Base-by-base conservation (phyloP, 2,329 filamentous ascomycete genomes). In the Scedosporium aurantiacum region DNA sequence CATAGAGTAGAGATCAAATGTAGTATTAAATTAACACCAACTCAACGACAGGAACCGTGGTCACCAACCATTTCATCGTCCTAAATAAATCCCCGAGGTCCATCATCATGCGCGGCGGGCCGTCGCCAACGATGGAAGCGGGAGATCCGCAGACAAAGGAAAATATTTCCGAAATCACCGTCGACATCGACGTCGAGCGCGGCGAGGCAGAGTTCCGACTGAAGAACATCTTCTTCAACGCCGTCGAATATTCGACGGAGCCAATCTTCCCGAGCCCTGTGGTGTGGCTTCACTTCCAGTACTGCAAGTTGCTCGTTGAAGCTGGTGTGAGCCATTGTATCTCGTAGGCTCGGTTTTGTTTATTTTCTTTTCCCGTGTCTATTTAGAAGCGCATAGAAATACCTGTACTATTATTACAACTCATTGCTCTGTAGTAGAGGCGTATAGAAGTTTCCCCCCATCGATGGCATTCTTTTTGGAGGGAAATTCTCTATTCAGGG, bases 21-120 rank as follows among this genome's bases (percentile, higher is more conserved):
- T 12, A 12, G 21, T 5, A 18, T 27, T 54, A 23, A 14, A 23
- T 14, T 27, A 54, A 23, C 50, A 21, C 25, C 7, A 23, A 8
- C 16, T 27, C 1, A 8, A 7, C 4, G 3, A 0, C 4, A 65
- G 64, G 64, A 16, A 61, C 57, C 5, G 58, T 61, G 7, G 7
- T 64, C n/a, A 60, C 64, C 12, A 61, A 64, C n/a, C 60, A 64
- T 54, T 65, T 65, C n/a, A 28, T 64, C n/a, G 60, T 64, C 2
- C 21, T 62, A 8, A 45, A 63, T 14, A 64, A 64, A 47, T 45
- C 62, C 5, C 8, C 63, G 6, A 16, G 27, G 1, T 37, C 23
- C 1, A 14, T 65, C 56, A 27, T 61, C 21, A 47, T 65, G 25
- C 60, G 62, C 8, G 63, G 63, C 5, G 61, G 64, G 7, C 32